phyloP scores from a whole-genome alignment of 169 alveolate genomes.

The Babesia gibsoni region DNA sequence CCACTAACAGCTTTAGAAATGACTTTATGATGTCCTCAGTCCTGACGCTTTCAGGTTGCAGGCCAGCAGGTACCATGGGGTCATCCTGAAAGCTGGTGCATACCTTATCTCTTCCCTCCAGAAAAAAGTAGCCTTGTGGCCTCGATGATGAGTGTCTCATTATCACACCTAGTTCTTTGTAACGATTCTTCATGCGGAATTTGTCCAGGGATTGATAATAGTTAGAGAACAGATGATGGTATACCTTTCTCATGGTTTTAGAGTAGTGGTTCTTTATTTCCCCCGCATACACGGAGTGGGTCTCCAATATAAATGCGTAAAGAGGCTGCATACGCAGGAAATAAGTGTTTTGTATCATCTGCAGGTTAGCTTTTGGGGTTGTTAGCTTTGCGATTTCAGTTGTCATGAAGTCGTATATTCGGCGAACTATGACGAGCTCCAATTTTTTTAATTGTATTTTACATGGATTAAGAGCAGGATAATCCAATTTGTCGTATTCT shows the following conservation, averaged over 20 bases:
- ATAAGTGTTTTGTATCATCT: slow-evolving; percentile 38
- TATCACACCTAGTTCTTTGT: slow-evolving; percentile 15
- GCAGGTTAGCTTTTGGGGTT: slow-evolving; percentile 55
- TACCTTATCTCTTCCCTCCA: slow-evolving; percentile 37
- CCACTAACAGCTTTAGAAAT: slow-evolving; percentile 62
- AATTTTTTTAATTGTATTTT: slow-evolving; percentile 58
- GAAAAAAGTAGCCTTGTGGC: slow-evolving; percentile 23
- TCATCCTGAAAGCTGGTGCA: slow-evolving; percentile 26
- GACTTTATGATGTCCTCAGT: slow-evolving; percentile 67
- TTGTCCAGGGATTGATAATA: slow-evolving; percentile 42
- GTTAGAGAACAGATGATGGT: slow-evolving; percentile 48
- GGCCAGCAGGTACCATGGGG: slow-evolving; percentile 59
- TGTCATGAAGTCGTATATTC: slow-evolving; percentile 57
- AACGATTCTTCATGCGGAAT: slow-evolving; percentile 28
- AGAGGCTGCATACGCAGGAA: slow-evolving; percentile 40
- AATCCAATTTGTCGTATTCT: slow-evolving; percentile 54
- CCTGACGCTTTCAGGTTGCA: slow-evolving; percentile 24
- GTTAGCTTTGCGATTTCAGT: slow-evolving; percentile 51
- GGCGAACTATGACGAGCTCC: slow-evolving; percentile 53
- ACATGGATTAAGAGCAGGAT: slow-evolving; percentile 68
- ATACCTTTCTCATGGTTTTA: slow-evolving; percentile 37
- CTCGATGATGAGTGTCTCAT: neutral
- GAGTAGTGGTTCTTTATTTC: slow-evolving; percentile 32
- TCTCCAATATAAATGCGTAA: slow-evolving; percentile 22
- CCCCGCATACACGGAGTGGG: neutral